Conservation (phyloP, 2,329 filamentous ascomycete genomes). For the Exophiala spinifera region DNA sequence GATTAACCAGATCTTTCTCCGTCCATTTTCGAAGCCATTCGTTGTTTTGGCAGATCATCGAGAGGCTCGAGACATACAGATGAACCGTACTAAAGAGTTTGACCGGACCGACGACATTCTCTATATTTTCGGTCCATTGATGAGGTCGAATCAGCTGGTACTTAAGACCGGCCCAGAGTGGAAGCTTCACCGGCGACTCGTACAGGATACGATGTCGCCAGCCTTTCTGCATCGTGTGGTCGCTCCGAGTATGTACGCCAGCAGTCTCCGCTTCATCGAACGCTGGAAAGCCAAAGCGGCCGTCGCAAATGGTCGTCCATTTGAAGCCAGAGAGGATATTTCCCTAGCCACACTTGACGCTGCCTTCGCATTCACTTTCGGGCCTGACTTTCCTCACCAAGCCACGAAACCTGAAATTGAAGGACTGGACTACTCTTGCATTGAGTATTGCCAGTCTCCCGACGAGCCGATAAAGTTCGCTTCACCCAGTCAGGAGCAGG, state of each 20-base stretch:
- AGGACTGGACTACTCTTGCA: constrained; percentile 10
- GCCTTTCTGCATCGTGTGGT: constrained; percentile 32
- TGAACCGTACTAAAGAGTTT: constrained; percentile 26
- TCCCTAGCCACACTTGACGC: constrained; percentile 38
- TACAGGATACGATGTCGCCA: neutral
- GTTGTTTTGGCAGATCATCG: constrained; percentile 38
- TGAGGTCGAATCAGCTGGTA: constrained; percentile 28
- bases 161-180: no score
- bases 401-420: constrained; percentile 29
- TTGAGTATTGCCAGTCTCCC: neutral
- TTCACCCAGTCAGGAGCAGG: constrained; percentile 1
- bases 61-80: constrained; percentile 26
- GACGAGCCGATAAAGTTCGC: constrained; percentile 7
- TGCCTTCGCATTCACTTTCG: constrained; percentile 40
- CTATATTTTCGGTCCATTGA: constrained; percentile 31
- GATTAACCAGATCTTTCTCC: constrained; percentile 49
- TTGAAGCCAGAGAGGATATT: constrained; percentile 37
- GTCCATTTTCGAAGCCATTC: constrained; percentile 43
- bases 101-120: neutral
- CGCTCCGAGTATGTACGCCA: constrained; percentile 31
- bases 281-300: constrained; percentile 34
- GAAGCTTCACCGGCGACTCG: constrained; percentile 7
- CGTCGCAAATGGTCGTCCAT: constrained; percentile 33
- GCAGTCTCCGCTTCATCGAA: constrained; percentile 28
- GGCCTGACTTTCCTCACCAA: constrained; percentile 33